Conservation (phyloP, 768 basidiomycete genomes). For the Suillus subalutaceus region DNA sequence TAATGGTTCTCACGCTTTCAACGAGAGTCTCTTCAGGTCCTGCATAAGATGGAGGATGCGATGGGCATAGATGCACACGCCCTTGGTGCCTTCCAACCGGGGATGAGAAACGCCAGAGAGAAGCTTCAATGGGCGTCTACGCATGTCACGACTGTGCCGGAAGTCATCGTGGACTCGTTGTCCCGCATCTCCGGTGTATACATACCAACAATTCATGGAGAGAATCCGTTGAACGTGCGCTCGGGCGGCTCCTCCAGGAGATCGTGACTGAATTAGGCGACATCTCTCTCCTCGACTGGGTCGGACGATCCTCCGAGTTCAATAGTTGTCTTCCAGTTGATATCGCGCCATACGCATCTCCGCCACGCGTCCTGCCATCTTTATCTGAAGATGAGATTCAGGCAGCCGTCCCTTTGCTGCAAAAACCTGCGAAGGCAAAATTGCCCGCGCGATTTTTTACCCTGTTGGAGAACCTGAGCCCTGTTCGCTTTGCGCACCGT, state of each 20-base stretch:
- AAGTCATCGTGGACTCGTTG: neutral
- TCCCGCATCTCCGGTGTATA: too few relatives aligned
- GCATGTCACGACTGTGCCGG: neutral
- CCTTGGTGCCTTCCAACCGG: neutral
- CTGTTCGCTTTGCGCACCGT: neutral
- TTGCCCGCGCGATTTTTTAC: too few relatives aligned
- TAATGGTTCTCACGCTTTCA: too few relatives aligned
- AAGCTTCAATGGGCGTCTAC: too few relatives aligned
- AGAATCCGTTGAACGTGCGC: neutral
- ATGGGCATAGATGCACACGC: too few relatives aligned
- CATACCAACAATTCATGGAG: neutral
- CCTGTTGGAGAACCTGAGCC: neutral
- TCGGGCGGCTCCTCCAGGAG: neutral
- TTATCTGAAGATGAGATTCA: neutral
- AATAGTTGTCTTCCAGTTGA: neutral
- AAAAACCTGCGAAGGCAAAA: neutral
- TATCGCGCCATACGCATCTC: neutral
- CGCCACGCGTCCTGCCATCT: neutral
- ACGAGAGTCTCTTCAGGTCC: neutral
- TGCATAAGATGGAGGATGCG: neutral
- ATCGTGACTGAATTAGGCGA: neutral
- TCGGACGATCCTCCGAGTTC: neutral
- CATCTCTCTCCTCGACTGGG: neutral
- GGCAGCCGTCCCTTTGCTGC: neutral
- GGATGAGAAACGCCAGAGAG: too few relatives aligned